Evolutionary conservation across 2,329 filamentous ascomycete species (phyloP), one percentile per base, ranked within the genome.

Genomic region (Pleurostoma richardsiae): DNA sequence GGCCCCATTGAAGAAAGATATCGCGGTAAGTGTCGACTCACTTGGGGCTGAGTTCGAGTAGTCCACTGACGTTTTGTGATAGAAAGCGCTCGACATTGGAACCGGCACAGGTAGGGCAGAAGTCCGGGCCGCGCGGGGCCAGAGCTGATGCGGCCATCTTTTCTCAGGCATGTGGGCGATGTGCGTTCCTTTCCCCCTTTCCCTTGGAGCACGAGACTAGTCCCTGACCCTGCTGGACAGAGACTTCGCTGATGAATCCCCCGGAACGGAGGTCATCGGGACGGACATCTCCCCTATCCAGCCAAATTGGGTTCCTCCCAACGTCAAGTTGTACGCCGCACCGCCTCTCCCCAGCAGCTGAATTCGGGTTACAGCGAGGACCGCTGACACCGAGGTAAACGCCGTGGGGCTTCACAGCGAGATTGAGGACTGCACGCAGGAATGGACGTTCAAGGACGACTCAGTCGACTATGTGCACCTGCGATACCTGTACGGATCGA

Each of bases 231-330:
- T 10, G 28, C 5, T 19, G 19, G 19, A 33, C 43, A 81, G 82
- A 50, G 79, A 80, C 52, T 62, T 68, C 44, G 61, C 67, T 52
- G 59, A 76, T 44, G 49, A 65, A 4, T 70, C 71, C 38, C 73
- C 74, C 30, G 57, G 65, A 51, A 68, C 59, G 52, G 66, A 57
- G 64, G 79, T 62, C 10, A 71, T 71, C 42, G 77, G 78, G 27
- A 77, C 75, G 10, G 78, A 82, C 55, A 65, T 82, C n/a, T 78
- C 76, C 4, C 76, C 77, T 1, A 79, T 79, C 10, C 78, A 81
- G 52, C 77, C 77, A 1, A 64, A 62, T 26, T 77, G 75, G 65
- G 70, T 82, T 1, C 79, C 80, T 3, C 68, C 72, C 31, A 85
- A 85, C 39, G 30, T 62, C 30, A 66, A 66, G 26, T 82, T 80